Evolutionary conservation across 2,329 filamentous ascomycete species (phyloP).

Genomic region (Juglanconis oblonga): DNA sequence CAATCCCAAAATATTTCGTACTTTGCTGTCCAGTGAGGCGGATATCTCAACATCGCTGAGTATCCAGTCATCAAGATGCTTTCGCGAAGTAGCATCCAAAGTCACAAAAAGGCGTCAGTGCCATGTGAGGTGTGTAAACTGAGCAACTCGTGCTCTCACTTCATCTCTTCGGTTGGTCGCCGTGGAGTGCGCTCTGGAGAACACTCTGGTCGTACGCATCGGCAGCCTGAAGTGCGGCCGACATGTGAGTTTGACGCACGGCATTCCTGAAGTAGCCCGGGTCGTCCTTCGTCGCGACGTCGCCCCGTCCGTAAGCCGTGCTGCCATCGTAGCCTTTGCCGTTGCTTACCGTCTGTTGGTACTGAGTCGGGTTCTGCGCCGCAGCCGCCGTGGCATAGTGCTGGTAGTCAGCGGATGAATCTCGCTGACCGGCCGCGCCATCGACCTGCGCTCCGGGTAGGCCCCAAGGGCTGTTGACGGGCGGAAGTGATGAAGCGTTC

Average conservation of each 20-base stretch:
- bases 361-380: neutral
- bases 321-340: conserved; percentile 21
- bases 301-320: conserved; percentile 22
- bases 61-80: neutral
- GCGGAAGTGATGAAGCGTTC: conserved; percentile 28
- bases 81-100: neutral
- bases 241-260: conserved; percentile 18
- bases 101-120: neutral
- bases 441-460: conserved; percentile 19
- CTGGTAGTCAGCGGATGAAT: conserved; percentile 5
- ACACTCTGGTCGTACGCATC: conserved; percentile 22
- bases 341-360: conserved; percentile 13
- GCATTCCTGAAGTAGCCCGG: conserved; percentile 23
- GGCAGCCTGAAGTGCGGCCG: conserved; percentile 18
- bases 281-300: conserved; percentile 20
- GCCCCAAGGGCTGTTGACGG: conserved; percentile 31
- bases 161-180: conserved; percentile 15
- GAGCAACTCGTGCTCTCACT: neutral
- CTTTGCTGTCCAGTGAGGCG: neutral
- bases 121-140: neutral
- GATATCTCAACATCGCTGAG: neutral
- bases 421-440: conserved; percentile 5
- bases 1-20: neutral
- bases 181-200: conserved; percentile 21
- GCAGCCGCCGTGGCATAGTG: neutral